phyloP scores from a whole-genome alignment of 768 basidiomycete species.

The Amanita muscaria region DNA sequence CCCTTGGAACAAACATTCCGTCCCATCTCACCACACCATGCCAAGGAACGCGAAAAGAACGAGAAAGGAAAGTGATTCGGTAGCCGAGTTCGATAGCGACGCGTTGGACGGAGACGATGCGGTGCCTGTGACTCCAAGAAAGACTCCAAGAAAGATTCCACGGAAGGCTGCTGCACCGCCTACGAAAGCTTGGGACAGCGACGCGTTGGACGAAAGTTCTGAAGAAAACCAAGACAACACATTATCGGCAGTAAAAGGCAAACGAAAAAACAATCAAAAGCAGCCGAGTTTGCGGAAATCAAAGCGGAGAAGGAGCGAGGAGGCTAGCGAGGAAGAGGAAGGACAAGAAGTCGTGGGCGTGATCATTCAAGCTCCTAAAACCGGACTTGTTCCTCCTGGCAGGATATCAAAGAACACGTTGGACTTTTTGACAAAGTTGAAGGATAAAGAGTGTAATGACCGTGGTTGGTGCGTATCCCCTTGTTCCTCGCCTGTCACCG shows the following conservation, averaged over 20 bases:
- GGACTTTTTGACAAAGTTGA: slow-evolving; percentile 62
- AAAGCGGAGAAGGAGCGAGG: slow-evolving; percentile 21
- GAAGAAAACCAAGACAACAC: slow-evolving; percentile 15
- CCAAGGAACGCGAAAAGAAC: neutral
- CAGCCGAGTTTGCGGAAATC: slow-evolving; percentile 16
- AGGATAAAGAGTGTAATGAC: slow-evolving; percentile 74
- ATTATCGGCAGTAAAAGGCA: slow-evolving; percentile 20
- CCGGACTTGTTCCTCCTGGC: slow-evolving; percentile 79
- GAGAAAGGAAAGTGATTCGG: neutral
- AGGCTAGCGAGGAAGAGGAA: slow-evolving; percentile 42
- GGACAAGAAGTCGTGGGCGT: slow-evolving; percentile 66
- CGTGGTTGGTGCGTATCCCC: slow-evolving; percentile 74
- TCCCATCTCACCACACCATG: too few relatives aligned
- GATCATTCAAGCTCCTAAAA: slow-evolving; percentile 75
- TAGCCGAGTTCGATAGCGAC: slow-evolving; percentile 17
- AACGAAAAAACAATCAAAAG: slow-evolving; percentile 8
- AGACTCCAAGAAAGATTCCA: too few relatives aligned
- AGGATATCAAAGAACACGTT: slow-evolving; percentile 82
- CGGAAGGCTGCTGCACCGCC: too few relatives aligned
- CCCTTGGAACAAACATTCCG: too few relatives aligned
- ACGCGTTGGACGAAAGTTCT: slow-evolving; percentile 36
- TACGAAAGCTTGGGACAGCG: too few relatives aligned
- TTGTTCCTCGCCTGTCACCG: neutral
- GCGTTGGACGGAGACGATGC: slow-evolving; percentile 28
- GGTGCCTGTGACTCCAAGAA: neutral